Percentiles rank a stretch among this genome's conserved stretches.
These are phyloP conservation scores for Neurospora discreta DNA, from an alignment of 495 filamentous ascomycete species.

Conservation along the genomic window DNA sequence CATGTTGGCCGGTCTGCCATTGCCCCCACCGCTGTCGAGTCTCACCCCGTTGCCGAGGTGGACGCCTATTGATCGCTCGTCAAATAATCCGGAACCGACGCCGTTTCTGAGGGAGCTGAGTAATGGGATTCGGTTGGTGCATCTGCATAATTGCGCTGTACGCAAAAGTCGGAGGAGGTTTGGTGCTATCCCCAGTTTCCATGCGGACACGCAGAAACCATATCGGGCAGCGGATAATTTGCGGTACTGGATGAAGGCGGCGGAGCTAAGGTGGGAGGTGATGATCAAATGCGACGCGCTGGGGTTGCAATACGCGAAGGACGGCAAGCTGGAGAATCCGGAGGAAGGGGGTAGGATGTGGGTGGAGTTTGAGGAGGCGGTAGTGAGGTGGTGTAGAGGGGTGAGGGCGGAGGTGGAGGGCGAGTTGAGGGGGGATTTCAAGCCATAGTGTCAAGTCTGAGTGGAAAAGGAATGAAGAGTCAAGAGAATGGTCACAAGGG, in stretches of 20 bases:
- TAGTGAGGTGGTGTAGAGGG: conserved; percentile 65
- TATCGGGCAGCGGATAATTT: conserved; percentile 92
- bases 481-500: not conserved
- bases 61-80: conserved; percentile 42
- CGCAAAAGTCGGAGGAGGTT: conserved; percentile 76
- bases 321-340: conserved; percentile 33
- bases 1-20: conserved; percentile 33
- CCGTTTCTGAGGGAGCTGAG: conserved; percentile 62
- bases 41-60: conserved; percentile 54
- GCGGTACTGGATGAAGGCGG: conserved; percentile 90
- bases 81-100: conserved; percentile 40
- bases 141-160: conserved; percentile 80
- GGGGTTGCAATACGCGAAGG: conserved; percentile 63
- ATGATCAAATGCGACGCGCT: conserved; percentile 76
- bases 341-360: conserved; percentile 27
- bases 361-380: conserved; percentile 67
- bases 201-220: conserved; percentile 83
- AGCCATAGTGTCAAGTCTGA: not conserved
- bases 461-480: not conserved
- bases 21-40: conserved; percentile 12
- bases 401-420: conserved; percentile 63
- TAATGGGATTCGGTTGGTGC: conserved; percentile 71
- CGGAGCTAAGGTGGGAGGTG: conserved; percentile 87
- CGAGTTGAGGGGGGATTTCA: conserved; percentile 16
- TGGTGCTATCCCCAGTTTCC: conserved; percentile 80